Evolutionary conservation across 2,329 filamentous ascomycete genomes (phyloP).

Genomic region (Capronia coronata): DNA sequence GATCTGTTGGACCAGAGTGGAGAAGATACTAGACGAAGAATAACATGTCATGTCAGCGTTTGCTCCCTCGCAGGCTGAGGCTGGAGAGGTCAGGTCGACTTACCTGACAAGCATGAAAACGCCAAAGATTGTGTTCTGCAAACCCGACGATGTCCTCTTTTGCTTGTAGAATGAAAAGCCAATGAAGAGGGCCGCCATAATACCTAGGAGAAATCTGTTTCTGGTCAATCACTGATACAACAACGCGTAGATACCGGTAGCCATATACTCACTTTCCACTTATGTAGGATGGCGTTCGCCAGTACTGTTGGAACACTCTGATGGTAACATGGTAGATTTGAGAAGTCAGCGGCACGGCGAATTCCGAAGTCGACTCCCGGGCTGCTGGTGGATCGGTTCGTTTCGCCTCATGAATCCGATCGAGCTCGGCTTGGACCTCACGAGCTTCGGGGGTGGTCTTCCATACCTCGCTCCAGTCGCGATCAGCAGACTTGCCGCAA

Average conservation of each 20-base stretch:
- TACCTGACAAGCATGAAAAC: slow-evolving; percentile 57
- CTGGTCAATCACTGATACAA: slow-evolving; percentile 33
- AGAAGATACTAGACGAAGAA: slow-evolving; percentile 42
- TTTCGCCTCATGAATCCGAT: slow-evolving; percentile 48
- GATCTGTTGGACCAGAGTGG: slow-evolving; percentile 42
- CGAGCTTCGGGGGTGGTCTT: slow-evolving; percentile 50
- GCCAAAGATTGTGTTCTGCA: slow-evolving; percentile 70
- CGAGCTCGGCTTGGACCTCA: slow-evolving; percentile 52
- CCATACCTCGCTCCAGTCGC: slow-evolving; percentile 60
- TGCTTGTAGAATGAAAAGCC: slow-evolving; percentile 61
- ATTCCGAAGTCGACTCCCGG: slow-evolving; percentile 51
- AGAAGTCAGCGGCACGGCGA: slow-evolving; percentile 62
- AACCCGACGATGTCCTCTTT: slow-evolving; percentile 55
- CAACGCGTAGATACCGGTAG: too few relatives aligned
- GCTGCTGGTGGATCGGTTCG: slow-evolving; percentile 40
- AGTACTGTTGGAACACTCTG: slow-evolving; percentile 84
- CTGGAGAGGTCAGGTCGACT: background rate
- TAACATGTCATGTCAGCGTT: background rate
- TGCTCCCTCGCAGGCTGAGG: background rate
- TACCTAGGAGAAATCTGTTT: slow-evolving; percentile 47
- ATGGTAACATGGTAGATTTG: slow-evolving; percentile 62
- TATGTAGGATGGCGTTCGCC: slow-evolving; percentile 68
- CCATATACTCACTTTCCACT: slow-evolving; percentile 48
- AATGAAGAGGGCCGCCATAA: slow-evolving; percentile 45
- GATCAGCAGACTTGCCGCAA: slow-evolving; percentile 53